A percentile compares a stretch with the other conserved stretches of the same genome.
phyloP scores from a whole-genome alignment of 148 eudicot species.

The Amaranthus hypochondriacus region DNA sequence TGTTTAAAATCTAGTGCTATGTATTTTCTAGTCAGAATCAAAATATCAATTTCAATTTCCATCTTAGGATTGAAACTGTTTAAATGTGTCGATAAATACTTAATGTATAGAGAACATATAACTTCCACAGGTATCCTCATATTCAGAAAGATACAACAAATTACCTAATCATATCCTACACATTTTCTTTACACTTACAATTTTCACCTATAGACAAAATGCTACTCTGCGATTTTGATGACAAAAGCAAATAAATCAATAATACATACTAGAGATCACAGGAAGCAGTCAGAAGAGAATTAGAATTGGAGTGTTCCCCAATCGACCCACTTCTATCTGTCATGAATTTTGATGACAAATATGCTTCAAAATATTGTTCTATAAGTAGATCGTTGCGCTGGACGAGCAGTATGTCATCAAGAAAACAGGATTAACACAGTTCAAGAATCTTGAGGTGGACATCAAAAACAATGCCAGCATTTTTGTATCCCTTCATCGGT shows the following conservation, averaged over 20 bases:
- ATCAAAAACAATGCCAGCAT: slow-evolving; percentile 1
- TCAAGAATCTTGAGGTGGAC: background rate
- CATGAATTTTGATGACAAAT: background rate
- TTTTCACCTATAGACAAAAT: slow-evolving; percentile 27
- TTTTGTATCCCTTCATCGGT: background rate
- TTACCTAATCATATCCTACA: slow-evolving; percentile 22
- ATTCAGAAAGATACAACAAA: slow-evolving; percentile 18
- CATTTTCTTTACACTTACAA: slow-evolving; percentile 24
- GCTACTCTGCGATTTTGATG: slow-evolving; percentile 7
- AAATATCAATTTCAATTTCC: too few relatives aligned
- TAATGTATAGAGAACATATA: slow-evolving; percentile 4
- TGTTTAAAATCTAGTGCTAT: too few relatives aligned
- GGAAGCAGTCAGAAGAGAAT: background rate
- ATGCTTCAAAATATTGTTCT: background rate
- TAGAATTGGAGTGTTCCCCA: background rate
- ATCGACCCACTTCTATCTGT: background rate
- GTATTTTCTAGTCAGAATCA: too few relatives aligned
- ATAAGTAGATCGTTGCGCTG: background rate
- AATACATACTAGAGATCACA: slow-evolving; percentile 7
- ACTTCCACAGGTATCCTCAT: background rate
- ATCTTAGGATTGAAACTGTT: too few relatives aligned
- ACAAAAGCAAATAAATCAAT: slow-evolving; percentile 16
- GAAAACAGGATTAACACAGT: background rate
- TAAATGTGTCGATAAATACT: background rate
- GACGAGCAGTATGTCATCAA: background rate